Percentiles rank a stretch among this genome's conserved stretches.
Evolutionary conservation across 2,329 filamentous ascomycete species (phyloP).

Genomic region (Trichoderma sp.): DNA sequence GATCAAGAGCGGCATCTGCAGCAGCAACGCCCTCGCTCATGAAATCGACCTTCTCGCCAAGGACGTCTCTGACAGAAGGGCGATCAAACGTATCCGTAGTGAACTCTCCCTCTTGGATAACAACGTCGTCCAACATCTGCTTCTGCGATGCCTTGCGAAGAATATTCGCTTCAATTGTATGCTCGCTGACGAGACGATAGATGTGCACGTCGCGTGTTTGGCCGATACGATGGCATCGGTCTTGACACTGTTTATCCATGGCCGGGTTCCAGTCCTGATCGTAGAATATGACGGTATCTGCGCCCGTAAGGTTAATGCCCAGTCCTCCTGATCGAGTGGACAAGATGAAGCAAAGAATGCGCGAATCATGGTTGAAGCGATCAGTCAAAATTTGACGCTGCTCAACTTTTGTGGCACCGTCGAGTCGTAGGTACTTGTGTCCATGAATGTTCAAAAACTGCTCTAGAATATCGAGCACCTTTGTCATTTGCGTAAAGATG

Average conservation of each 20-base stretch:
- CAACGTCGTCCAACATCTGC: conserved; percentile 94
- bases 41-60: conserved; percentile 61
- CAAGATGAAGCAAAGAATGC: conserved; percentile 93
- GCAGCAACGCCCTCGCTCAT: conserved; percentile 62
- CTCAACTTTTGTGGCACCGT: conserved; percentile 95
- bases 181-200: conserved; percentile 88
- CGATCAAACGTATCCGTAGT: conserved; percentile 96
- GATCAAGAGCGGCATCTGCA: conserved; percentile 81
- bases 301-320: conserved; percentile 94
- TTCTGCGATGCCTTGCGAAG: conserved; percentile 96
- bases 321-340: conserved; percentile 93
- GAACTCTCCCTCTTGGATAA: conserved; percentile 97
- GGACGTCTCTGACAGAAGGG: conserved; percentile 70
- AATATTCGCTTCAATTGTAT: conserved; percentile 98
- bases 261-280: conserved; percentile 99
- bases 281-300: conserved; percentile 98
- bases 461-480: conserved; percentile 95
- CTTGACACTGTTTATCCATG: conserved; percentile 99
- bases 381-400: conserved; percentile 94
- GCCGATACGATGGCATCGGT: conserved; percentile 94
- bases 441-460: conserved; percentile 98
- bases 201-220: conserved; percentile 98
- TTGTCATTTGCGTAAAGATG: conserved; percentile 99
- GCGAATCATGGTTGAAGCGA: conserved; percentile 91
- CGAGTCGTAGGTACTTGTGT: conserved; percentile 92